Percentiles rank a stretch among this genome's conserved stretches.
phyloP scores from a whole-genome alignment of 108 stramenopile species.

The Nannochloropsis gaditana region DNA sequence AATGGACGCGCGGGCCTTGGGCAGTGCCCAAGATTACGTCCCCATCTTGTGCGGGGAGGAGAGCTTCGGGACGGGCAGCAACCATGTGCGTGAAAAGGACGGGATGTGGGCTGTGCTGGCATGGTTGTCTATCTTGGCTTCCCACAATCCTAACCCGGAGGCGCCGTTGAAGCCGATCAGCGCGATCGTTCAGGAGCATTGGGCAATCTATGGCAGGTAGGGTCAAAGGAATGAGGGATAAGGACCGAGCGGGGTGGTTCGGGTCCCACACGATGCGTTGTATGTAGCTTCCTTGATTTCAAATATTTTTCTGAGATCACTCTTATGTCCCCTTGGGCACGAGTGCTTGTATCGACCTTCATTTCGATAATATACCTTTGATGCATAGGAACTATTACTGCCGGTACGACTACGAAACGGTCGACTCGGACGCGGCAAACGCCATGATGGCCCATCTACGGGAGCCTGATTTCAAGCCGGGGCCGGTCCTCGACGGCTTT shows the following conservation, averaged over 20 bases:
- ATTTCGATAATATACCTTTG: background rate
- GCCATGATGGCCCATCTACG: constrained; percentile 48
- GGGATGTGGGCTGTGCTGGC: constrained; percentile 53
- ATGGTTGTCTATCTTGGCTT: constrained; percentile 40
- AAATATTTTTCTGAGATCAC: too few species aligned
- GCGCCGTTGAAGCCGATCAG: constrained; percentile 38
- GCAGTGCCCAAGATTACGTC: constrained; percentile 29
- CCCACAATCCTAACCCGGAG: constrained; percentile 22
- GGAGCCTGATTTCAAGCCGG: constrained; percentile 9
- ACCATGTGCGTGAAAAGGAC: constrained; percentile 51
- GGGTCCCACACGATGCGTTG: background rate
- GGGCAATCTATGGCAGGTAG: constrained; percentile 41
- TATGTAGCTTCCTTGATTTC: background rate
- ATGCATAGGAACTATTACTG: background rate
- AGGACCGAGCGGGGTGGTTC: background rate
- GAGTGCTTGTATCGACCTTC: too few species aligned
- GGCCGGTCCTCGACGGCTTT: constrained; percentile 25
- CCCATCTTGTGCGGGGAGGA: constrained; percentile 51
- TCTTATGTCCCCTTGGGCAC: too few species aligned
- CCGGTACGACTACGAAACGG: constrained; percentile 47
- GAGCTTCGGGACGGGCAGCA: constrained; percentile 48
- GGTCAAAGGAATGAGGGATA: background rate
- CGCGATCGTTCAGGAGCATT: constrained; percentile 41
- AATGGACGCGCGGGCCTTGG: constrained; percentile 41
- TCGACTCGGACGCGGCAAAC: constrained; percentile 34